Conservation (phyloP, 2,329 filamentous ascomycete species). For the Fusarium sp. region DNA sequence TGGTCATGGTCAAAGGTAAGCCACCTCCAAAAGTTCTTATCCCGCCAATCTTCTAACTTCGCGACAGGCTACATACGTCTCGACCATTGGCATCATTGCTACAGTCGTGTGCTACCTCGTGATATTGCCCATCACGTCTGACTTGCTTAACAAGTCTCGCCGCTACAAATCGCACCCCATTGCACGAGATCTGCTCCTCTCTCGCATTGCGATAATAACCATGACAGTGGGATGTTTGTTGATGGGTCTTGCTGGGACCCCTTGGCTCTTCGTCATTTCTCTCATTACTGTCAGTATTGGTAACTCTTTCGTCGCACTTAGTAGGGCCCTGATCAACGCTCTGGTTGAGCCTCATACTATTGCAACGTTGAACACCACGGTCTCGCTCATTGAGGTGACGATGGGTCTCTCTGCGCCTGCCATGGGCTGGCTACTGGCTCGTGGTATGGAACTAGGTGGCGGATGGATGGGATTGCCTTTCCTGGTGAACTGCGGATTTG, state of each 20-base stretch:
- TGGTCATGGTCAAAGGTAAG: constrained; percentile 62
- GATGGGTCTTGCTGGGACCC: constrained; percentile 54
- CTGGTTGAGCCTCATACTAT: constrained; percentile 67
- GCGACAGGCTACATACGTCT: constrained; percentile 57
- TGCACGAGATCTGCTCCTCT: constrained; percentile 58
- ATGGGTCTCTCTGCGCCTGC: constrained; percentile 62
- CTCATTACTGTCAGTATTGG: constrained; percentile 63
- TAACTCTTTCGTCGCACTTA: constrained; percentile 57
- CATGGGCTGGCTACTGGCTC: constrained; percentile 61
- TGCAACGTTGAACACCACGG: constrained; percentile 66
- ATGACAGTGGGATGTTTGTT: constrained; percentile 54
- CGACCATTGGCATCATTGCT: constrained; percentile 55
- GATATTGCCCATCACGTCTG: constrained; percentile 55
- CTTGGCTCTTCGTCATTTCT: constrained; percentile 54
- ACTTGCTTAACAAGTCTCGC: constrained; percentile 48
- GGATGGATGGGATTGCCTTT: constrained; percentile 65
- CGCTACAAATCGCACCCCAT: constrained; percentile 51
- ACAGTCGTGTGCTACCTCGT: constrained; percentile 56
- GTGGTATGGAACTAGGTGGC: constrained; percentile 61
- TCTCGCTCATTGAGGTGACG: constrained; percentile 64
- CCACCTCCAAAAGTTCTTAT: fast-evolving
- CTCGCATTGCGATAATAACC: constrained; percentile 52
- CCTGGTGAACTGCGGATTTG: constrained; percentile 54
- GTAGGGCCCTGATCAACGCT: constrained; percentile 65
- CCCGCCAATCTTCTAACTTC: background rate